A percentile compares a stretch with the other conserved stretches of the same genome.
phyloP scores from a whole-genome alignment of 768 basidiomycete genomes.

The Agaricus blazei region DNA sequence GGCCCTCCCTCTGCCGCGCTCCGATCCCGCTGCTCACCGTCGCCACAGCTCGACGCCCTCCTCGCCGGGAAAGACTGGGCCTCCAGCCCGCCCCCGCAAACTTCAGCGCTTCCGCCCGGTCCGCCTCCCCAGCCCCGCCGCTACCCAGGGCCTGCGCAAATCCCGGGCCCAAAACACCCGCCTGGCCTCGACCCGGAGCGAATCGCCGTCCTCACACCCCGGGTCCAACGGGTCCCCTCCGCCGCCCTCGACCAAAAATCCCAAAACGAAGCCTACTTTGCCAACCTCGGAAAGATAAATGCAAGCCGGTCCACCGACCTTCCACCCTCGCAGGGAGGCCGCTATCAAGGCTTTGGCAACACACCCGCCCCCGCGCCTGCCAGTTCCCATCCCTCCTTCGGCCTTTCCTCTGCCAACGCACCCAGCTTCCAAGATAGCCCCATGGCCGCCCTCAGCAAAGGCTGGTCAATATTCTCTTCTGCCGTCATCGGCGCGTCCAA shows the following conservation, averaged over 20 bases:
- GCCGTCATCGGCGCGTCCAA: conserved; percentile 77
- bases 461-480: conserved; percentile 93
- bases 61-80: conserved; percentile 77
- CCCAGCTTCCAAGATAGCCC: conserved; percentile 87
- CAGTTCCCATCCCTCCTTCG: conserved; percentile 60
- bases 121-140: conserved; percentile 55
- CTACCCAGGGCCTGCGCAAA: conserved; percentile 83
- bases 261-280: conserved; percentile 86
- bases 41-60: conserved; percentile 66
- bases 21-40: conserved; percentile 11
- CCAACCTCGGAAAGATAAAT: conserved; percentile 79
- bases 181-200: conserved; percentile 38
- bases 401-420: conserved; percentile 72
- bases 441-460: conserved; percentile 79
- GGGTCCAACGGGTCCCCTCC: conserved; percentile 25
- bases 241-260: conserved; percentile 60
- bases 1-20: conserved; percentile 1
- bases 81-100: conserved; percentile 65
- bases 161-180: conserved; percentile 63
- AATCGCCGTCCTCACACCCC: conserved; percentile 38
- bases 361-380: conserved; percentile 58
- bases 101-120: conserved; percentile 29
- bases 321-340: conserved; percentile 91
- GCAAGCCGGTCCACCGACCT: conserved; percentile 70
- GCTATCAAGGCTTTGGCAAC: conserved; percentile 89